Percentiles rank a stretch among this genome's conserved stretches.
Evolutionary conservation across 164 flowering plant species (phyloP).

Genomic region (Amborella trichopoda): DNA sequence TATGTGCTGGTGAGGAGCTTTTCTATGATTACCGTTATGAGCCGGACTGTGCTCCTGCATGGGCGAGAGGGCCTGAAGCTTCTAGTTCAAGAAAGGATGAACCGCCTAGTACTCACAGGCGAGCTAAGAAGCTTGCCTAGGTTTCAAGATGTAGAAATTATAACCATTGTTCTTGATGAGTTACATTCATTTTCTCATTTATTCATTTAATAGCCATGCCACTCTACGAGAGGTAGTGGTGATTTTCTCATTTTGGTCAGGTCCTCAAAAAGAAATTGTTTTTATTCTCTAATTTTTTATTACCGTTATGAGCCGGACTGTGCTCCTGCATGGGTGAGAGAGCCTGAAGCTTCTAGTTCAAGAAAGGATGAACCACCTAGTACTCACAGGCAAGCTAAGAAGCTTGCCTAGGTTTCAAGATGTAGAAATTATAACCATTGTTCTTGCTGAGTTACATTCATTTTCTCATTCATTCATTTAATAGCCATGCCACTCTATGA

Average conservation of each 20-base stretch:
- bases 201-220: no score
- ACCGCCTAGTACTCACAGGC: slow-evolving; percentile 52
- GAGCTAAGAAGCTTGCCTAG: slow-evolving; percentile 91
- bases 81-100: slow-evolving; percentile 68
- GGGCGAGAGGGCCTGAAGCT: slow-evolving; percentile 95
- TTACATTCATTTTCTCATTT: neutral
- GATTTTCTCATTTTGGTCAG: no score
- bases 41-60: slow-evolving; percentile 93
- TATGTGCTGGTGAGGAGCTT: slow-evolving; percentile 84
- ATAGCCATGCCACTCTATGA: no score
- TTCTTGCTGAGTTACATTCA: neutral
- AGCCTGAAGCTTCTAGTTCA: slow-evolving; percentile 71
- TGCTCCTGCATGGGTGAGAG: slow-evolving; percentile 98
- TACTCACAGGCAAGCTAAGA: slow-evolving; percentile 83
- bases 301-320: slow-evolving; percentile 93
- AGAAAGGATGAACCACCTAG: slow-evolving; percentile 62
- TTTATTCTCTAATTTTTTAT: slow-evolving; percentile 91
- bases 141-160: neutral
- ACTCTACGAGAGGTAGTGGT: no score
- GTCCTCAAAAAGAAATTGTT: no score
- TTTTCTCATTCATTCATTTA: no score
- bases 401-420: slow-evolving; percentile 47
- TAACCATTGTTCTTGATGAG: neutral
- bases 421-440: neutral
- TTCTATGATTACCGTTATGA: slow-evolving; percentile 96